Conservation (phyloP, 108 stramenopile genomes). For the Nitzschia sp. region DNA sequence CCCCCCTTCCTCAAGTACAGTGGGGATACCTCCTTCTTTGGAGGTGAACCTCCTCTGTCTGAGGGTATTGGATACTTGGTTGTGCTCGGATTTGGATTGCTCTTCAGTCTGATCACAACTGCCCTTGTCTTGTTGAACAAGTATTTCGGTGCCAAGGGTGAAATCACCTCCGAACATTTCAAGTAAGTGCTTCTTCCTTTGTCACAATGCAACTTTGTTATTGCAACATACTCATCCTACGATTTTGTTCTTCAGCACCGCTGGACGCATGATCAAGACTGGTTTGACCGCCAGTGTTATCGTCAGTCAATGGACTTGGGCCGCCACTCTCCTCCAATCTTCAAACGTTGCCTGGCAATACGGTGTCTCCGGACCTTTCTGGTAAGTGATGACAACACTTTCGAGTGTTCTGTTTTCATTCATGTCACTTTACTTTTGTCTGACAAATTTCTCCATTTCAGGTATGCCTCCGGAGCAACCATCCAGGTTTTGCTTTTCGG, state of each 20-base stretch:
- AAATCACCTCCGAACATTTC: constrained; percentile 81
- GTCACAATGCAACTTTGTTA: too few relatives aligned
- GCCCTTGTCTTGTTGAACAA: constrained; percentile 72
- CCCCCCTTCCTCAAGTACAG: constrained; percentile 48
- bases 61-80: constrained; percentile 64
- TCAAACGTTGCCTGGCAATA: constrained; percentile 94
- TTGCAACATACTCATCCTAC: background rate
- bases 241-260: constrained; percentile 65
- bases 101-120: constrained; percentile 85
- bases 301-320: constrained; percentile 95
- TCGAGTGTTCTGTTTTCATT: background rate
- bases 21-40: constrained; percentile 73
- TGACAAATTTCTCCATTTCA: background rate
- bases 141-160: constrained; percentile 59
- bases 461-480: constrained; percentile 90
- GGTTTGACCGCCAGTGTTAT: constrained; percentile 91
- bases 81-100: constrained; percentile 82
- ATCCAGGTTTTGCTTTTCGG: constrained; percentile 93
- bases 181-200: constrained; percentile 58
- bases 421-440: background rate
- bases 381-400: constrained; percentile 40
- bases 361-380: constrained; percentile 93
- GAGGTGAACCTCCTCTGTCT: constrained; percentile 62
- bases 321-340: constrained; percentile 91
- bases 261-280: constrained; percentile 90